Evolutionary conservation across 768 basidiomycete genomes (phyloP).

Genomic region (Leccinum subgranulosum): DNA sequence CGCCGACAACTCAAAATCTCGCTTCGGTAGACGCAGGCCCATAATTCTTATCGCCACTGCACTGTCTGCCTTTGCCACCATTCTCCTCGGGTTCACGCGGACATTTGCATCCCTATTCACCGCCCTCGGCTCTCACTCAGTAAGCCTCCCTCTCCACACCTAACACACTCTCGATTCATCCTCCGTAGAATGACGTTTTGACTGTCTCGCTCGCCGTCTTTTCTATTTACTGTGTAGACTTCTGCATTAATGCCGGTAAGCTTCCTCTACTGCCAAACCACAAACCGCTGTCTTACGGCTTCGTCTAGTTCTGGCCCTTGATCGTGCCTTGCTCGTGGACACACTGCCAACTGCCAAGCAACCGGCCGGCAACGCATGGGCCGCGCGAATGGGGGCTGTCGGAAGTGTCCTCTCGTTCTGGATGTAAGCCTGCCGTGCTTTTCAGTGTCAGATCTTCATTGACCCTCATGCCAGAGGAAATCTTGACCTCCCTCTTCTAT

Average conservation of each 20-base stretch:
- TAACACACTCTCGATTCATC: not conserved
- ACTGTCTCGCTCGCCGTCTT: slow-evolving; percentile 78
- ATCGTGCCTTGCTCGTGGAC: slow-evolving; percentile 89
- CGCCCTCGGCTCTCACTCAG: slow-evolving; percentile 29
- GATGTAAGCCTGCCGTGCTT: slow-evolving; percentile 49
- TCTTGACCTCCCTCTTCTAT: slow-evolving; percentile 62
- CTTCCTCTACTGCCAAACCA: not conserved
- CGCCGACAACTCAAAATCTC: slow-evolving; percentile 80
- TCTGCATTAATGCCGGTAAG: slow-evolving; percentile 55
- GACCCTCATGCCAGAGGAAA: slow-evolving; percentile 55
- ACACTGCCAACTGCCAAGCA: slow-evolving; percentile 71
- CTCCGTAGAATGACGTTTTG: slow-evolving; percentile 52
- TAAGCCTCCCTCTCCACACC: slow-evolving; percentile 17
- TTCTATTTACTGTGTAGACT: slow-evolving; percentile 67
- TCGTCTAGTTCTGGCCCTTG: slow-evolving; percentile 73
- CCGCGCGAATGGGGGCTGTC: slow-evolving; percentile 85
- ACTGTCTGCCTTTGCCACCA: slow-evolving; percentile 67
- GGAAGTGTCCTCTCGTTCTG: slow-evolving; percentile 89
- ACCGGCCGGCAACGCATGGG: slow-evolving; percentile 91
- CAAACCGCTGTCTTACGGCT: slow-evolving; percentile 20
- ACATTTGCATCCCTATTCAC: slow-evolving; percentile 55
- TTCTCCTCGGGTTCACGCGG: slow-evolving; percentile 81
- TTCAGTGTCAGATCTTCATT: not conserved
- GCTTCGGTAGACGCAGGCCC: slow-evolving; percentile 81
- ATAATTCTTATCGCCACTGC: slow-evolving; percentile 75